phyloP scores from a whole-genome alignment of 139 green algal genomes.

The Volvox reticuliferus region DNA sequence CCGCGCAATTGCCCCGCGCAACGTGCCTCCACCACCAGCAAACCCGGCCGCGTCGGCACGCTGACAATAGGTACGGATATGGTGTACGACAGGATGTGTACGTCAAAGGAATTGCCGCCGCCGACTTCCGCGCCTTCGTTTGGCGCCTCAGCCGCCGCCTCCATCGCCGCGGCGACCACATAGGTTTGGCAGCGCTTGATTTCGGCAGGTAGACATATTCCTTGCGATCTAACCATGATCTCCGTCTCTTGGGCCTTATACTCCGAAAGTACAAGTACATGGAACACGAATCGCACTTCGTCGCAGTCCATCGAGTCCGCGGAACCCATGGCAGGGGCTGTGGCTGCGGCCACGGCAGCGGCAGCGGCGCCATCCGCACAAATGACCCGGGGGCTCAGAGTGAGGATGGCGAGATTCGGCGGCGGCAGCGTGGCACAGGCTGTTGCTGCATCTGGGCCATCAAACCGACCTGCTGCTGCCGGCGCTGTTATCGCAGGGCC shows the following conservation, averaged over 20 bases:
- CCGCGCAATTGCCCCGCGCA: not conserved
- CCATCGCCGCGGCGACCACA: not conserved
- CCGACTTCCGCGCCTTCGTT: no score
- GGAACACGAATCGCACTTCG: no score
- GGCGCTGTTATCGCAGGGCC: not conserved
- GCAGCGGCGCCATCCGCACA: not conserved
- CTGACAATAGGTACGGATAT: no score
- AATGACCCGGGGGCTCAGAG: not conserved
- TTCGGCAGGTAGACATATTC: not conserved
- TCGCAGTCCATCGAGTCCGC: no score
- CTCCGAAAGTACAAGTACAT: no score
- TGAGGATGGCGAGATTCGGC: not conserved
- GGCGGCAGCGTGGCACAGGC: no score
- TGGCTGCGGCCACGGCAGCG: no score
- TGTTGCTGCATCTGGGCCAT: not conserved
- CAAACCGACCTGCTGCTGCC: not conserved
- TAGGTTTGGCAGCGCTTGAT: not conserved
- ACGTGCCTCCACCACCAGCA: slow-evolving; percentile 1
- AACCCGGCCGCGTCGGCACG: not conserved
- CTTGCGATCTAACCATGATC: not conserved
- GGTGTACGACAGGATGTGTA: no score
- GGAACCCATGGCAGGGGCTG: no score
- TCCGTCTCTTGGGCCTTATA: not conserved
- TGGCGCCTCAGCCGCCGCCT: not conserved
- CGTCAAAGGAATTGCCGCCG: no score